Base-by-base conservation (phyloP, 2,329 filamentous ascomycete genomes). In the Ophiostoma fasciatum region DNA sequence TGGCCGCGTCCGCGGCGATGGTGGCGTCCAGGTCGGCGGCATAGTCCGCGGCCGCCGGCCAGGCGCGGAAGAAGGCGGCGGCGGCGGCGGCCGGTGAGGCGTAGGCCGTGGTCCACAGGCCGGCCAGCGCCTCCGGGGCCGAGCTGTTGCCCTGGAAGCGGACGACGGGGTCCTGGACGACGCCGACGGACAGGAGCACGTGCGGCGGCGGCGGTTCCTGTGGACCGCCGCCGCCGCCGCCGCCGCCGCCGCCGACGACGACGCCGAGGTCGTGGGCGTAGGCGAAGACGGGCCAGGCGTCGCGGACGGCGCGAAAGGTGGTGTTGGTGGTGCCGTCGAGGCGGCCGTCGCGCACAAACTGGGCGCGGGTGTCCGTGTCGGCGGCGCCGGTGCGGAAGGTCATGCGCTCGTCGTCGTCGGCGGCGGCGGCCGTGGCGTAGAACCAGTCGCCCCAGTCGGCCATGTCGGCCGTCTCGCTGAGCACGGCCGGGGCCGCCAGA, bases 371-470 rank as follows among this genome's bases (percentile, higher is more conserved):
- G n/a, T 60, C 48, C 4, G 59, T 62, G 35, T 84, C 81, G 7
- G 65, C 63, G 8, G 4, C 27, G 19, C 82, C 83, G 37, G 71
- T 78, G 53, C 87, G 74, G 50, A 77, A 80, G n/a, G 68, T 73
- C 17, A 75, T 65, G 9, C 13, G 11, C 9, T 15, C n/a, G 14
- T 17, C 14, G 10, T 25, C 60, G 50, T 53, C 64, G 15, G 54
- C 50, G 12, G 64, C 52, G 36, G 66, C 61, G 19, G 74, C 70
- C 4, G 72, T 84, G 11, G 78, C 75, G 53, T 85, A 84, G 54
- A 82, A 76, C 59, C 87, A 71, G 34, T 71, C 75, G 3, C 84
- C 84, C 84, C 84, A 93, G 58, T 84, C 78, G 0, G 82, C 70
- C 45, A 78, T 75, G 48, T 92, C 78, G 28, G 59, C 59, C 11